A percentile compares a stretch with the other conserved stretches of the same genome.
phyloP scores from a whole-genome alignment of 1,139 yeast genomes.

The Kodamaea derodonti region DNA sequence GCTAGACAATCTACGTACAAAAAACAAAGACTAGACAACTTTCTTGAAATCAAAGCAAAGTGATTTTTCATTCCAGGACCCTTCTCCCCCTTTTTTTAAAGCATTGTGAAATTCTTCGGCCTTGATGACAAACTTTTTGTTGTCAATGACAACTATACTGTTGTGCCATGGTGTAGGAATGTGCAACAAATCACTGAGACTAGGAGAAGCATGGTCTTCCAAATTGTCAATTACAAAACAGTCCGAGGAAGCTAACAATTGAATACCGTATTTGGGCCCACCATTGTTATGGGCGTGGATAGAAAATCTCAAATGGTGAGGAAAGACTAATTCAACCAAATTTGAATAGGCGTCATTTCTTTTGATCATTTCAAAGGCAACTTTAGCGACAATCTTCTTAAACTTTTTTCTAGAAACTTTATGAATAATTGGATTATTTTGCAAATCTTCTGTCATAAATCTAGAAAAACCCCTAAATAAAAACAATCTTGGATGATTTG shows the following conservation, averaged over 20 bases:
- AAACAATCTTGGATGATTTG: slow-evolving; percentile 47
- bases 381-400: slow-evolving; percentile 48
- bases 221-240: slow-evolving; percentile 37
- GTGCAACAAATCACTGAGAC: slow-evolving; percentile 46
- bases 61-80: slow-evolving; percentile 22
- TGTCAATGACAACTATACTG: slow-evolving; percentile 43
- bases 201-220: slow-evolving; percentile 26
- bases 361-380: slow-evolving; percentile 63
- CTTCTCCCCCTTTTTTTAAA: slow-evolving; percentile 20
- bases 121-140: slow-evolving; percentile 25
- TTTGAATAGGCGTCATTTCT: slow-evolving; percentile 64
- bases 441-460: slow-evolving; percentile 58
- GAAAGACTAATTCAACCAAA: slow-evolving; percentile 55
- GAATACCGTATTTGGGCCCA: slow-evolving; percentile 59
- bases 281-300: slow-evolving; percentile 57
- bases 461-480: slow-evolving; percentile 55
- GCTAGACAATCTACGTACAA: too few relatives aligned
- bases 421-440: slow-evolving; percentile 34
- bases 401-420: slow-evolving; percentile 43
- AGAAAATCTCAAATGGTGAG: slow-evolving; percentile 55
- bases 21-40: too few relatives aligned
- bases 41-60: slow-evolving; percentile 12
- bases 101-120: slow-evolving; percentile 24
- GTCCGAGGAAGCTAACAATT: slow-evolving; percentile 39
- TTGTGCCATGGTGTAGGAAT: slow-evolving; percentile 71